Base-by-base conservation (phyloP, 306 rosid genomes). In the Malus sieversii region DNA sequence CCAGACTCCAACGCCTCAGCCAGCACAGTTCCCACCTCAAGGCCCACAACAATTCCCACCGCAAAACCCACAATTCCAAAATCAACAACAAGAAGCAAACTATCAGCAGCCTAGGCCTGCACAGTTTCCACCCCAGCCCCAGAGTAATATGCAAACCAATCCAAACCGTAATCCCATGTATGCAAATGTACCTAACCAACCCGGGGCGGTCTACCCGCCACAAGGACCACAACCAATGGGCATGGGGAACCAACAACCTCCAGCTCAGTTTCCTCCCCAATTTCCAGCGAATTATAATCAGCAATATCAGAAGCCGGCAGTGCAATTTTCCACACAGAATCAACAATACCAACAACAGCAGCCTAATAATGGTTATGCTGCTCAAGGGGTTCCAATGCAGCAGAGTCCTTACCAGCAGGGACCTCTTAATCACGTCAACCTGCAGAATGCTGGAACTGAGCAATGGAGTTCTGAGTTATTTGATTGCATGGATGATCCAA, bases 401-500 rank as follows among this genome's bases (percentile, higher is more conserved):
- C 19, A 2, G 19, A 60, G n/a, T 59, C 48, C 40, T 48, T 12
- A 20, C 16, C 68, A 46, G 40, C 55, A 44, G 38, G 65, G 65
- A 60, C 33, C 33, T 60, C 65, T 22, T 10, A 60, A 10, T 61
- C 66, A 25, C 29, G 10, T 61, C 18, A 23, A n/a, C 25, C 62
- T 25, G n/a, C 70, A 25, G 27, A 38, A 20, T 3, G 48, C 45
- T 67, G 42, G 62, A 64, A 60, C 48, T 38, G 76, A 64, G 72
- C 11, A 6, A 16, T 80, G 84, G 84, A 75, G 10, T 27, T 32
- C 73, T 6, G 73, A 45, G 16, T 46, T 75, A n/a, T 80, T 80
- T 69, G 77, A 62, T 32, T 80, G 80, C 84, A 80, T 80, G 80
- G 68, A 80, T 11, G 80, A 80, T 75, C 84, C 80, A 35, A 69